Evolutionary conservation across 192 early-diverging fungal species (phyloP), one percentile per base, ranked within the genome.

Genomic region (Coemansia javaensis): DNA sequence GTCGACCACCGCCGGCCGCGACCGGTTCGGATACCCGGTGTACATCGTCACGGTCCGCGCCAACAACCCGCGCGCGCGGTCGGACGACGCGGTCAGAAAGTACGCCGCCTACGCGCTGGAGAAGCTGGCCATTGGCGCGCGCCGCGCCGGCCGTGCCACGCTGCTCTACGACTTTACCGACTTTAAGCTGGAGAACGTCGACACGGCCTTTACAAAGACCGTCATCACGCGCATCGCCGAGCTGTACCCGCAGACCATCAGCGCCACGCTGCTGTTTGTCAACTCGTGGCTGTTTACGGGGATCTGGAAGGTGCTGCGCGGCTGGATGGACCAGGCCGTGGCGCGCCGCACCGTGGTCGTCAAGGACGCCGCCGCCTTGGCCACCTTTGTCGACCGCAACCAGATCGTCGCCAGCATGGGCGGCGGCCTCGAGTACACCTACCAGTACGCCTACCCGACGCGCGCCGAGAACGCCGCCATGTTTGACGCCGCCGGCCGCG

Each of bases 281-380:
- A 86, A 90, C 13, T 92, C 93, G 31, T 96, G 90, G 86, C 76
- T 93, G 40, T 95, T 95, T 45, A 73, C 79, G 31, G 87, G 85
- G 17, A 22, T 89, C 21, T 96, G 91, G 91, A 78, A 66, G 25
- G 46, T 94, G 41, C 84, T 96, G 41, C 76, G 78, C 21, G 83
- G 87, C 11, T 78, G 85, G 50, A 60, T 94, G 10, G 91, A 94
- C 47, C 89, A 91, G 7, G 79, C 85, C 17, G 87, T 94, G 3
- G 90, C 81, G 23, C 69, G 77, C 43, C 91, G 94, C 55, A 83
- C 93, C 42, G 38, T 63, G 2, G 86, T 94, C 25, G 81, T 86
- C 13, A 83, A 86, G 43, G 69, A 66, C n/a, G 36, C 79, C 15
- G 72, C 85, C 7, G 69, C 83, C 6, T 47, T 91, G 7, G 49